These are phyloP conservation scores for Trametes elegans DNA, from an alignment of 768 basidiomycete species.

Conservation along the genomic window DNA sequence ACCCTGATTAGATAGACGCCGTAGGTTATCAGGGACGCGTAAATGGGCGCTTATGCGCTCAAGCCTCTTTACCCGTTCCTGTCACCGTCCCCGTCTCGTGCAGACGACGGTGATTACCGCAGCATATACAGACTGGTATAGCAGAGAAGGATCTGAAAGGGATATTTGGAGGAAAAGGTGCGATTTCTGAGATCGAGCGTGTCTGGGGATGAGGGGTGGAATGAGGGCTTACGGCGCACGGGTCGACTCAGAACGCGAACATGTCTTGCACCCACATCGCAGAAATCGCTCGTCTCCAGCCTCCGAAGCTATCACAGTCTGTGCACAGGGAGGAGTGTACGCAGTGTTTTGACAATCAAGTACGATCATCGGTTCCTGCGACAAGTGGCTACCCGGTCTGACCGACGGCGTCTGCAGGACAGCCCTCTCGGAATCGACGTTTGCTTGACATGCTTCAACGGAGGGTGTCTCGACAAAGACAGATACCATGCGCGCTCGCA, in stretches of 20 bases:
- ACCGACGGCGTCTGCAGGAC: conserved; percentile 52
- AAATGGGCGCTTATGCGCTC: neutral
- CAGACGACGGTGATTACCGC: neutral
- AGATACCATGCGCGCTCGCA: conserved; percentile 78
- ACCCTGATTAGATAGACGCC: conserved; percentile 13
- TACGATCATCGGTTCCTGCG: conserved; percentile 28
- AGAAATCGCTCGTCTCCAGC: conserved; percentile 46
- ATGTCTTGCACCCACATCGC: conserved; percentile 52
- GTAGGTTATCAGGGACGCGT: neutral
- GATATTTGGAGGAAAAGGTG: neutral
- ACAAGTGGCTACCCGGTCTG: neutral
- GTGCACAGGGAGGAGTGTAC: conserved; percentile 95
- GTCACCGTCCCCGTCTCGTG: neutral
- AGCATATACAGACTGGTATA: neutral
- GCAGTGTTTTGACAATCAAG: conserved; percentile 95
- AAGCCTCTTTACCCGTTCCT: neutral
- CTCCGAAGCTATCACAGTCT: conserved; percentile 63
- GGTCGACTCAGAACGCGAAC: neutral
- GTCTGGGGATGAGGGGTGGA: neutral
- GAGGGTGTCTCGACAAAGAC: conserved; percentile 65
- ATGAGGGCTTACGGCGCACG: neutral
- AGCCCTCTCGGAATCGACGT: conserved; percentile 76
- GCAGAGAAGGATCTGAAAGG: neutral
- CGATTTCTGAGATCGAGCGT: conserved; percentile 6
- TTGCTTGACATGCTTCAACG: conserved; percentile 93